phyloP scores from a whole-genome alignment of 495 filamentous ascomycete genomes.

The Apodospora peruviana region DNA sequence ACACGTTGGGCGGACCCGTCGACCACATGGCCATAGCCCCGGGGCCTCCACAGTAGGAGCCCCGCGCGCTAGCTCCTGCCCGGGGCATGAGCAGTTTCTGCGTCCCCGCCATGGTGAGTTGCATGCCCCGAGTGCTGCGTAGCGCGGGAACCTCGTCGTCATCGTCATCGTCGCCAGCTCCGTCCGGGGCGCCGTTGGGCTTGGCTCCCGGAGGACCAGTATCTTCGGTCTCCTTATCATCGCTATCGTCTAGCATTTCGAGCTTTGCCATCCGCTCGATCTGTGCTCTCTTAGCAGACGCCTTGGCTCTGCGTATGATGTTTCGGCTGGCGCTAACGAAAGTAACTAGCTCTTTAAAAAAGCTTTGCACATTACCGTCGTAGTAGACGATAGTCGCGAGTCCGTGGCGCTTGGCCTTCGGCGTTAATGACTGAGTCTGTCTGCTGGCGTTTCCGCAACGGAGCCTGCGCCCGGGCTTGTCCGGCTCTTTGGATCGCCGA shows the following conservation, averaged over 20 bases:
- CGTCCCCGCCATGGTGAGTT: not conserved
- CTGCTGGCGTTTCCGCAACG: constrained; percentile 48
- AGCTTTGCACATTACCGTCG: constrained; percentile 75
- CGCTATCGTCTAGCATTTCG: constrained; percentile 39
- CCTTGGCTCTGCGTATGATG: constrained; percentile 73
- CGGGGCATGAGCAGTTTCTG: constrained; percentile 8
- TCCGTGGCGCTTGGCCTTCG: constrained; percentile 44
- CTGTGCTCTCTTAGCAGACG: constrained; percentile 54
- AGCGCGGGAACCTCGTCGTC: constrained; percentile 20
- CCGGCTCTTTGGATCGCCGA: constrained; percentile 45
- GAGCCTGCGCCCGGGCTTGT: constrained; percentile 36
- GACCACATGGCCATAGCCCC: constrained; percentile 1
- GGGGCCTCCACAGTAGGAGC: constrained; percentile 1
- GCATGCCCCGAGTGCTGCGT: constrained; percentile 28
- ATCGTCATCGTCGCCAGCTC: constrained; percentile 8
- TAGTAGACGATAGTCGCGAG: constrained; percentile 82
- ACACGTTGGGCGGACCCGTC: constrained; percentile 35
- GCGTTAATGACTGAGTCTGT: constrained; percentile 53
- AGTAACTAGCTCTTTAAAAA: constrained; percentile 74
- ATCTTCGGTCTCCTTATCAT: constrained; percentile 29
- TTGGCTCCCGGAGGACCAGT: too few species aligned
- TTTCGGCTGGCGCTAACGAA: constrained; percentile 75
- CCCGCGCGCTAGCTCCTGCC: constrained; percentile 2
- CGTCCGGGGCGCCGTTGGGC: too few species aligned
- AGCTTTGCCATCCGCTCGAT: constrained; percentile 49